These are phyloP conservation scores for Metschnikowia proteae DNA, from an alignment of 805 yeast genomes.

Conservation along the genomic window DNA sequence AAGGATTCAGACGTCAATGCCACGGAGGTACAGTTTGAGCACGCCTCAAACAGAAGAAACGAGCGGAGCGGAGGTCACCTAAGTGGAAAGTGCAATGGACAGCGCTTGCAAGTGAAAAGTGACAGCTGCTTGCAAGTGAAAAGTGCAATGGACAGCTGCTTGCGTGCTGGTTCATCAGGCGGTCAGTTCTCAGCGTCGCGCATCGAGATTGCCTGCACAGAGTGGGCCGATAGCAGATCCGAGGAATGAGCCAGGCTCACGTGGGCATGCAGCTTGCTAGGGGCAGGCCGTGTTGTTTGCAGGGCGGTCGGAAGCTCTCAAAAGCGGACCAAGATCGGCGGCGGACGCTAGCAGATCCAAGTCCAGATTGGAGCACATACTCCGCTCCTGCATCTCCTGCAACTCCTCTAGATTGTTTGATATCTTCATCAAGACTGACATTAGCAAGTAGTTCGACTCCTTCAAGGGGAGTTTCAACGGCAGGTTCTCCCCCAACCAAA, in stretches of 20 bases:
- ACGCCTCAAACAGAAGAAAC: not conserved
- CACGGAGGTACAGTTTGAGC: not conserved
- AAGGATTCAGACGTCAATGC: slow-evolving; percentile 1
- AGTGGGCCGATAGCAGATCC: not conserved
- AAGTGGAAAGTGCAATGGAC: too few species aligned
- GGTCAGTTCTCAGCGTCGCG: not conserved
- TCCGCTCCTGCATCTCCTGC: slow-evolving; percentile 3
- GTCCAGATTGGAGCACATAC: not conserved
- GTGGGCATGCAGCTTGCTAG: too few species aligned
- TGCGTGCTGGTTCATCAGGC: too few species aligned
- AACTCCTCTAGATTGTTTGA: slow-evolving; percentile 19
- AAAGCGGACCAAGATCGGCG: not conserved
- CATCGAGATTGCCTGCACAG: not conserved
- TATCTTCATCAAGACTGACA: slow-evolving; percentile 28
- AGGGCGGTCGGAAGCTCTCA: too few species aligned
- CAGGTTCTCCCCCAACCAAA: slow-evolving; percentile 64
- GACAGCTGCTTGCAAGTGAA: too few species aligned
- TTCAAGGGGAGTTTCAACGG: slow-evolving; percentile 68
- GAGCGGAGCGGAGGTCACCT: too few species aligned
- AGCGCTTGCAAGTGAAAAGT: too few species aligned
- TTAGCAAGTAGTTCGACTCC: slow-evolving; percentile 61
- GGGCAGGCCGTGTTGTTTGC: too few species aligned
- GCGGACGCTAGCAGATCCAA: not conserved
- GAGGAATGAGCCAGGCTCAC: too few species aligned
- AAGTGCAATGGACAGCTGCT: too few species aligned